Percentiles rank a stretch among this genome's conserved stretches.
Conservation (phyloP, 805 yeast genomes). For the Grigorovia yakushimaensis region DNA sequence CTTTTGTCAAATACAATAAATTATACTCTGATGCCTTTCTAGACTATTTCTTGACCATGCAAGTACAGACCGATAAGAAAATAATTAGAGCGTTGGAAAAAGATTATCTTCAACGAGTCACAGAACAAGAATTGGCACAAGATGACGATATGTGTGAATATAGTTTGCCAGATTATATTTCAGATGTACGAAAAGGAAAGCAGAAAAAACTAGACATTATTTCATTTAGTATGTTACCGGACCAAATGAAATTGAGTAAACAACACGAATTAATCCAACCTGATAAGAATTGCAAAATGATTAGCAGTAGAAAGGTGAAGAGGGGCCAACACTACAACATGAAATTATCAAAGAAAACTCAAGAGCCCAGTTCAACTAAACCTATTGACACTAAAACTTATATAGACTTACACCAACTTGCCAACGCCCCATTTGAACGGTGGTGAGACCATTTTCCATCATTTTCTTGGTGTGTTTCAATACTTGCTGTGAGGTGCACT, state of each 20-base stretch:
- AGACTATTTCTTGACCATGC: slow-evolving; percentile 22
- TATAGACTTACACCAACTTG: not conserved
- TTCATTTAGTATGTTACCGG: slow-evolving; percentile 6
- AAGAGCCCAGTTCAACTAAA: not conserved
- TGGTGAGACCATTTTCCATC: not conserved
- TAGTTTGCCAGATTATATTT: slow-evolving; percentile 17
- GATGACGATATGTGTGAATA: slow-evolving; percentile 9
- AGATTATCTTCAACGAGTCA: slow-evolving; percentile 14
- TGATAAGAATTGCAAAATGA: not conserved
- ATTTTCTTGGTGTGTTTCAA: too few relatives aligned
- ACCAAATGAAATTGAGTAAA: not conserved
- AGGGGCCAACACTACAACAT: not conserved
- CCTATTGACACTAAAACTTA: not conserved
- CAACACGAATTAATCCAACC: slow-evolving; percentile 3
- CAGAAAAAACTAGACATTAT: slow-evolving; percentile 16
- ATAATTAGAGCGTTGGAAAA: slow-evolving; percentile 17
- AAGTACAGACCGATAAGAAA: slow-evolving; percentile 20
- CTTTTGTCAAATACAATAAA: slow-evolving; percentile 25
- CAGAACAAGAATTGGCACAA: slow-evolving; percentile 8
- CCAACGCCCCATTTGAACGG: not conserved
- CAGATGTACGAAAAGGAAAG: slow-evolving; percentile 14
- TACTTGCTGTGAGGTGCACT: too few relatives aligned
- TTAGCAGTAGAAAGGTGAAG: not conserved
- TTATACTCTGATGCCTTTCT: slow-evolving; percentile 18
- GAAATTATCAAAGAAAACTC: not conserved